These are phyloP conservation scores for Solanum pimpinellifolium DNA, from an alignment of 257 asterid genomes.

Conservation along the genomic window DNA sequence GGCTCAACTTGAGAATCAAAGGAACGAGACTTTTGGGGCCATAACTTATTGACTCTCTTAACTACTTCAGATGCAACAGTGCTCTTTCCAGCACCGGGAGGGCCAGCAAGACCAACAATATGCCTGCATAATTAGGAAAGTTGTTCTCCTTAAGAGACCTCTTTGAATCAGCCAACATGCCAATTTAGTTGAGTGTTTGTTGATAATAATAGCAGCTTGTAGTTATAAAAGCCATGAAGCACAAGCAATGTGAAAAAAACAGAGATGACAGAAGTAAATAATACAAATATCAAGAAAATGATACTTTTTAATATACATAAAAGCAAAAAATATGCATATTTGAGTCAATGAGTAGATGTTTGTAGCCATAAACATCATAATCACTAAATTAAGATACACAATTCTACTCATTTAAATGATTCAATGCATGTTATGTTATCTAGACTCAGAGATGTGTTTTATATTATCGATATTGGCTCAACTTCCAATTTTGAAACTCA, in stretches of 20 bases:
- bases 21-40: constrained; percentile 48
- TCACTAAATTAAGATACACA: background rate
- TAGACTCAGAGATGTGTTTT: background rate
- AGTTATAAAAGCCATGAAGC: background rate
- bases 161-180: background rate
- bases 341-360: background rate
- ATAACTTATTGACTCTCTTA: constrained; percentile 58
- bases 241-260: background rate
- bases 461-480: background rate
- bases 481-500: background rate
- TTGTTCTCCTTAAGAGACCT: background rate
- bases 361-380: background rate
- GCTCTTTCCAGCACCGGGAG: constrained; percentile 96
- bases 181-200: background rate
- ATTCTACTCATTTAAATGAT: background rate
- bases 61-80: constrained; percentile 75
- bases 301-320: background rate
- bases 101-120: constrained; percentile 88
- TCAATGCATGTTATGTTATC: background rate
- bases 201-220: background rate
- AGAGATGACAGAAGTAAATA: background rate
- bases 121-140: constrained; percentile 36
- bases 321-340: background rate
- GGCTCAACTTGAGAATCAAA: constrained; percentile 73
- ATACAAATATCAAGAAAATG: background rate